Conservation (phyloP, 148 eudicot genomes). For the Persicaria maculosa region DNA sequence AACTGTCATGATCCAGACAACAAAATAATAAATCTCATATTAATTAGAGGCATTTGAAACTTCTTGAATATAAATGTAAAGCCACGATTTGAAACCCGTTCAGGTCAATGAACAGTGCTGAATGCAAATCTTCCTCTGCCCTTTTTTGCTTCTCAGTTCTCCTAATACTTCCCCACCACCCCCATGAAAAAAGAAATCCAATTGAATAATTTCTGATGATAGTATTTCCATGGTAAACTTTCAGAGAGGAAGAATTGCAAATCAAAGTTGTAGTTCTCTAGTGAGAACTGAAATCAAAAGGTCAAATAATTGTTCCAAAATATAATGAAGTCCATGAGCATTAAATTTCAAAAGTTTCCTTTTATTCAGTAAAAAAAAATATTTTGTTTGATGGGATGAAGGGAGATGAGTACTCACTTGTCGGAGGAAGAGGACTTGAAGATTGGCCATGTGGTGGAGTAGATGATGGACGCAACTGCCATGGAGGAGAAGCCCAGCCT, state of each 20-base stretch:
- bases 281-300: not conserved
- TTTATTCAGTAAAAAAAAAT: not conserved
- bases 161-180: not conserved
- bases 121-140: not conserved
- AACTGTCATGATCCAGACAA: not conserved
- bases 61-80: not conserved
- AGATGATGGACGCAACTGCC: conserved; percentile 6
- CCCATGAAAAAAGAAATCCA: not conserved
- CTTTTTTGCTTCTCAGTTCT: not conserved
- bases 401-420: conserved; percentile 1
- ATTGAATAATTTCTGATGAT: not conserved
- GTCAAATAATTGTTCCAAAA: not conserved
- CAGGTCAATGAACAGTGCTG: not conserved
- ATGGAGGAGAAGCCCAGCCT: conserved; percentile 16
- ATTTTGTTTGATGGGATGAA: not conserved
- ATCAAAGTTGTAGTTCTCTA: not conserved
- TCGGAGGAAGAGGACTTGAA: not conserved
- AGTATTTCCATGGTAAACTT: not conserved
- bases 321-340: not conserved
- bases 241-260: conserved; percentile 1
- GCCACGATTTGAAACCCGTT: not conserved
- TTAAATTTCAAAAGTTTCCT: not conserved
- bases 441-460: conserved; percentile 4
- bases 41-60: not conserved
- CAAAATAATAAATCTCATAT: not conserved